Conservation (phyloP, 1,139 yeast species). For the Candida neerlandica region DNA sequence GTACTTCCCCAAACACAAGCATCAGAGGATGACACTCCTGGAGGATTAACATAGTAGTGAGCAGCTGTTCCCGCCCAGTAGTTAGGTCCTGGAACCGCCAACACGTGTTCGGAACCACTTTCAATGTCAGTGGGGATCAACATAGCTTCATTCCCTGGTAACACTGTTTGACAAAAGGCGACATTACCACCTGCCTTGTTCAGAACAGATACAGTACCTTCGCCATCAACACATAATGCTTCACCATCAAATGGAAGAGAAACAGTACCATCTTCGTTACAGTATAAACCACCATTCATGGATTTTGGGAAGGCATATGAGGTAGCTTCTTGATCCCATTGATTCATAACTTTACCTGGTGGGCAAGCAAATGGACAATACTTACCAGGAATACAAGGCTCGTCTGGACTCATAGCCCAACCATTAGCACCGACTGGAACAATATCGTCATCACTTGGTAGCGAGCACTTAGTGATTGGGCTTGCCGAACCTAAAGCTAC, state of each 20-base stretch:
- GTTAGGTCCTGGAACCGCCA: slow-evolving; percentile 84
- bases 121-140: slow-evolving; percentile 75
- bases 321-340: slow-evolving; percentile 68
- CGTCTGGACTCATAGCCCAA: slow-evolving; percentile 87
- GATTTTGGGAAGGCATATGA: slow-evolving; percentile 69
- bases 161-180: slow-evolving; percentile 89
- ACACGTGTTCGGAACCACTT: slow-evolving; percentile 42
- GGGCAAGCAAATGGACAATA: slow-evolving; percentile 91
- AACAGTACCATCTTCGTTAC: slow-evolving; percentile 69
- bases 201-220: slow-evolving; percentile 65
- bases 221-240: slow-evolving; percentile 74
- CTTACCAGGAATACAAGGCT: slow-evolving; percentile 67
- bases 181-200: slow-evolving; percentile 59
- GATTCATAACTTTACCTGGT: slow-evolving; percentile 79
- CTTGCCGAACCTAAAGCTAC: slow-evolving; percentile 3
- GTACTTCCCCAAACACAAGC: slow-evolving; percentile 86
- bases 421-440: slow-evolving; percentile 72
- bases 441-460: slow-evolving; percentile 67
- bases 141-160: slow-evolving; percentile 95
- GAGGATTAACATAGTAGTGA: slow-evolving; percentile 84
- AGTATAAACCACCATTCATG: slow-evolving; percentile 78
- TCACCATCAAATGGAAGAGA: slow-evolving; percentile 62
- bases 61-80: slow-evolving; percentile 80
- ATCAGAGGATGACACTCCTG: slow-evolving; percentile 75
- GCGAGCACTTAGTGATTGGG: slow-evolving; percentile 44